Evolutionary conservation across 306 rosid species (phyloP), one percentile per base, ranked within the genome.

Genomic region (Chamaecrista fasciculata): DNA sequence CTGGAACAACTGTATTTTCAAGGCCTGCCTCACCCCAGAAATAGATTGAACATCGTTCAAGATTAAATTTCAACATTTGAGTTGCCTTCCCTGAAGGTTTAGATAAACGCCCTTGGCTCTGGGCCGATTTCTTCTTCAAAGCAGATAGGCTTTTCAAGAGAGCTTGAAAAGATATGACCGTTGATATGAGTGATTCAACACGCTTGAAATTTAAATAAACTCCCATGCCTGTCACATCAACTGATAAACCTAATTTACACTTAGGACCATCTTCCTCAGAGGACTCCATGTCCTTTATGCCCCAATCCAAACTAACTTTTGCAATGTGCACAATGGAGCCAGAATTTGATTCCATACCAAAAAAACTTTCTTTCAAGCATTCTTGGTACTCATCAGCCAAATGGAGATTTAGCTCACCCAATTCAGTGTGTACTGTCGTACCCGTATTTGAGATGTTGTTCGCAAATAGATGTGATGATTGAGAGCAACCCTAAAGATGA

Each of bases 221-320:
- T 57, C 83, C 88, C 97, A 95, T 95, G 72, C 96, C 96, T 65
- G 95, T 85, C 76, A 95, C 92, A 81, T 95, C 96, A 76, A 85
- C 84, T 19, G 84, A 85, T 60, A 91, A 80, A 74, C 91, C 92
- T 74, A 88, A 79, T 78, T 82, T 87, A 75, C 83, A 70, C 70
- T 69, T 81, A 55, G 84, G 74, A 78, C 84, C 82, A 70, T 80
- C 89, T 70, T 84, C 96, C 76, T 89, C 96, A 55, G 89, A 83
- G 56, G 82, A 84, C 62, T 95, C 95, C 77, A 82, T 57, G 73
- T 95, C 97, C 86, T 83, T 91, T 70, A 84, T 84, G 47, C 99
- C 97, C 99, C 96, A 95, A 67, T 95, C 99, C 86, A 91, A 74
- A 83, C 83, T 85, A 82, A 89, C 87, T 91, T 89, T 95, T 14